phyloP scores from a whole-genome alignment of 1,139 yeast species.

The Diutina scorzettiae region DNA sequence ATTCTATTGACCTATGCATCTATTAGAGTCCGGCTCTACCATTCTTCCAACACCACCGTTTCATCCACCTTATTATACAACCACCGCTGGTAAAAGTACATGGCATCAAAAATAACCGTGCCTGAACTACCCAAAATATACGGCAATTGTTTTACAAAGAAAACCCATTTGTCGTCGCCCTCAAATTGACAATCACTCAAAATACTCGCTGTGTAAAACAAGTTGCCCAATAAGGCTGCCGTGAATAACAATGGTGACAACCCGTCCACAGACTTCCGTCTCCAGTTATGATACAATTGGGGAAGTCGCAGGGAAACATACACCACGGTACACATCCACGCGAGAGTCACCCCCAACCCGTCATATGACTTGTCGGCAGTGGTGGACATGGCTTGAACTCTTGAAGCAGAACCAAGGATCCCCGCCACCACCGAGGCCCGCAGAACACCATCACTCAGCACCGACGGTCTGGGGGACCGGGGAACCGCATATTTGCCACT shows the following conservation, averaged over 20 bases:
- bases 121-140: constrained; percentile 82
- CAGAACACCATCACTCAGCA: background rate
- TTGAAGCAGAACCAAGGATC: constrained; percentile 2
- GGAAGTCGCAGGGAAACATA: constrained; percentile 79
- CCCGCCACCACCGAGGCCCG: background rate
- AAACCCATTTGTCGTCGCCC: constrained; percentile 26
- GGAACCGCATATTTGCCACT: background rate
- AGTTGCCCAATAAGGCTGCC: constrained; percentile 70
- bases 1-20: no score
- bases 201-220: constrained; percentile 71
- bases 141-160: constrained; percentile 62
- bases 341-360: constrained; percentile 42
- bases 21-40: background rate
- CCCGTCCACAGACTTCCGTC: constrained; percentile 74
- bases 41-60: background rate
- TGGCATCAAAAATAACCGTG: constrained; percentile 64
- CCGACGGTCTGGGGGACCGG: background rate
- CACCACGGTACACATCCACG: constrained; percentile 73
- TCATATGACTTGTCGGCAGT: no score
- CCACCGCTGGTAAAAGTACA: constrained; percentile 58
- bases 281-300: constrained; percentile 65
- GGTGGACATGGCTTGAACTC: constrained; percentile 10
- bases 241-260: constrained; percentile 67
- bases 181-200: constrained; percentile 36
- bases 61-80: constrained; percentile 15